phyloP scores from a whole-genome alignment of 257 asterid species.

The Misopates orontium region DNA sequence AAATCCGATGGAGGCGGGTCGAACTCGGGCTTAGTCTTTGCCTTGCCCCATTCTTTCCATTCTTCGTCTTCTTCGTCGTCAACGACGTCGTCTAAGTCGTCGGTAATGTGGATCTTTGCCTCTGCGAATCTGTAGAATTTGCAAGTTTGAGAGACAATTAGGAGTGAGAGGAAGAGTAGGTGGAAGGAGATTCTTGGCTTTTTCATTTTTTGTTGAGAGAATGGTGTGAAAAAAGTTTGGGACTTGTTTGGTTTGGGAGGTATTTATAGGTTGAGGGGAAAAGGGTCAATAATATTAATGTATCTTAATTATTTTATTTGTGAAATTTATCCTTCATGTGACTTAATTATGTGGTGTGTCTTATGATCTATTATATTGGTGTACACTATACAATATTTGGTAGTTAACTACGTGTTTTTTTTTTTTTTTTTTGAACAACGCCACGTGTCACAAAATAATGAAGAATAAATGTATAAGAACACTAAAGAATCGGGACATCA shows the following conservation, averaged over 20 bases:
- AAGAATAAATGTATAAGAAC: too few relatives aligned
- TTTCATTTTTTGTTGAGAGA: constrained; percentile 26
- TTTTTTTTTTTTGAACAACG: too few relatives aligned
- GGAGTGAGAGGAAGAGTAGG: constrained; percentile 33
- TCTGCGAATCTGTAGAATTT: constrained; percentile 36
- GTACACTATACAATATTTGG: too few relatives aligned
- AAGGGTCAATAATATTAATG: too few relatives aligned
- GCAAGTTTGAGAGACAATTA: constrained; percentile 37
- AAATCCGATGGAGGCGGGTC: constrained; percentile 76
- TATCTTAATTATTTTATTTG: too few relatives aligned
- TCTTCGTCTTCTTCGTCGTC: constrained; percentile 86
- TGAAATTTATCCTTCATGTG: too few relatives aligned
- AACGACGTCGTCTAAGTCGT: constrained; percentile 78
- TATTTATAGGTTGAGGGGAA: constrained; percentile 30
- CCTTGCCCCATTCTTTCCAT: constrained; percentile 87
- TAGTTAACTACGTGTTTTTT: too few relatives aligned
- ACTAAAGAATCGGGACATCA: too few relatives aligned
- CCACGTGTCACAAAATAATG: too few relatives aligned
- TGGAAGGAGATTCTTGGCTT: constrained; percentile 23
- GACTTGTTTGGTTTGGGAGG: not conserved
- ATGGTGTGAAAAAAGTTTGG: not conserved
- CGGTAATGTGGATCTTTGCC: constrained; percentile 74
- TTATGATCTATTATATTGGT: too few relatives aligned
- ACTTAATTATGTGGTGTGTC: too few relatives aligned
- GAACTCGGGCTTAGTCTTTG: constrained; percentile 49